Percentiles rank a stretch among this genome's conserved stretches.
These are phyloP conservation scores for Biscogniauxia mediterranea DNA, from an alignment of 2,329 filamentous ascomycete genomes.

Conservation along the genomic window DNA sequence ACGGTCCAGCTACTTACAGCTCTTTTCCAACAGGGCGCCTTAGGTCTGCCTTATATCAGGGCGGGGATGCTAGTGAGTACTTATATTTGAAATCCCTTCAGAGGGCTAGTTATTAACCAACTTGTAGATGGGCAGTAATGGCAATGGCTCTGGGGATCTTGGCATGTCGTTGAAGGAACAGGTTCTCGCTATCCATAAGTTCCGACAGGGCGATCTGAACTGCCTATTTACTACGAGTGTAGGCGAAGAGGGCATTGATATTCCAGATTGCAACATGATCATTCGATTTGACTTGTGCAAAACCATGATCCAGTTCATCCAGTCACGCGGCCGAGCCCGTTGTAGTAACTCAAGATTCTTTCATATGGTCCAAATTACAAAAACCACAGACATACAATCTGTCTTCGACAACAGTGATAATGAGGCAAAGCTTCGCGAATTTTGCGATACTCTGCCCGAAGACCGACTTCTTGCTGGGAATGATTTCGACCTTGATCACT, in stretches of 20 bases:
- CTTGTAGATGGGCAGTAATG: slow-evolving; percentile 38
- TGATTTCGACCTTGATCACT: slow-evolving; percentile 54
- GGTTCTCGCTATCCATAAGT: slow-evolving; percentile 66
- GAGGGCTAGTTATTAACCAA: slow-evolving; percentile 16
- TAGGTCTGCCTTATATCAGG: slow-evolving; percentile 56
- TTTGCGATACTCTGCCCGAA: slow-evolving; percentile 72
- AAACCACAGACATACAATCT: slow-evolving; percentile 56
- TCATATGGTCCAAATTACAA: slow-evolving; percentile 76
- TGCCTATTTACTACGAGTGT: slow-evolving; percentile 67
- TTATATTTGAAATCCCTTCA: not conserved
- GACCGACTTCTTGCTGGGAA: slow-evolving; percentile 67
- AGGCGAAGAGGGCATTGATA: slow-evolving; percentile 66
- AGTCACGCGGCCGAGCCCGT: slow-evolving; percentile 84
- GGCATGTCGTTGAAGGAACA: slow-evolving; percentile 72
- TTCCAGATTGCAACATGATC: slow-evolving; percentile 65
- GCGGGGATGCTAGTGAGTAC: slow-evolving; percentile 54
- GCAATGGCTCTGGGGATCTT: slow-evolving; percentile 51
- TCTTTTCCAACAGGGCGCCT: slow-evolving; percentile 56
- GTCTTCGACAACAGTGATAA: slow-evolving; percentile 59
- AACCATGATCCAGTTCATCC: slow-evolving; percentile 92
- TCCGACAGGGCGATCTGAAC: slow-evolving; percentile 57
- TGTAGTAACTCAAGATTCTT: slow-evolving; percentile 76
- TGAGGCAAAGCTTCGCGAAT: slow-evolving; percentile 65
- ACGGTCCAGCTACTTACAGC: slow-evolving; percentile 73
- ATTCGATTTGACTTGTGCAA: slow-evolving; percentile 82